Evolutionary conservation across 73 alveolate species (phyloP), one percentile per base, ranked within the genome.

Genomic region (Blepharisma japonicum): DNA sequence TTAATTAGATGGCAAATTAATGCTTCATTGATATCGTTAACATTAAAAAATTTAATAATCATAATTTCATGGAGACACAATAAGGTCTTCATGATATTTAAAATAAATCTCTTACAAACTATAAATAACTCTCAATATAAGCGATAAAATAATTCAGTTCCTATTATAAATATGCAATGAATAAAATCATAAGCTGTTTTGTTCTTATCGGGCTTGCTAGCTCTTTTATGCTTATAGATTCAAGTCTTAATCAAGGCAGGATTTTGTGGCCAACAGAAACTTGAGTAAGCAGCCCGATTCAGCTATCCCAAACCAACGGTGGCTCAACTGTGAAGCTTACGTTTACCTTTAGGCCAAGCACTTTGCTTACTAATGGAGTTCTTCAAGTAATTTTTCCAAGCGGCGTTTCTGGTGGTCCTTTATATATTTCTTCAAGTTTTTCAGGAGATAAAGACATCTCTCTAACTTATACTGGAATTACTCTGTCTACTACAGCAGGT

Each of bases 271-370:
- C 74, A 9, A n/a, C n/a, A 9, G 14, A n/a, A 5, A 9, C 11
- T 9, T 61, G 74, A 48, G 23, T n/a, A 8, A 25, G 14, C 18
- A 61, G 23, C 74, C 74, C 74, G 5, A 61, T 61, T 61, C 18
- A n/a, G 50, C 23, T 61, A 0, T 61, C 74, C 5, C 23, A n/a
- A 61, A 61, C 14, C 23, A n/a, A 61, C 5, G 74, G 48, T 18
- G 74, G 74, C 14, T n/a, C 14, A 20, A n/a, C 5, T 9, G 74
- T 25, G 14, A 39, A 61, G 2, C 18, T 61, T 1, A 61, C 38
- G 3, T 61, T 61, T 25, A 61, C 74, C 38, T 5, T 61, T 61
- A 20, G 46, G 47, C 74, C 74, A 61, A 14, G 47, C 18, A 20
- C 74, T 3, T 2, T 48, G 2, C 23, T 61, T 8, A 3, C 74